A percentile compares a stretch with the other conserved stretches of the same genome.
phyloP scores from a whole-genome alignment of 345 rosid genomes.

The Pseudoturritis turrita region DNA sequence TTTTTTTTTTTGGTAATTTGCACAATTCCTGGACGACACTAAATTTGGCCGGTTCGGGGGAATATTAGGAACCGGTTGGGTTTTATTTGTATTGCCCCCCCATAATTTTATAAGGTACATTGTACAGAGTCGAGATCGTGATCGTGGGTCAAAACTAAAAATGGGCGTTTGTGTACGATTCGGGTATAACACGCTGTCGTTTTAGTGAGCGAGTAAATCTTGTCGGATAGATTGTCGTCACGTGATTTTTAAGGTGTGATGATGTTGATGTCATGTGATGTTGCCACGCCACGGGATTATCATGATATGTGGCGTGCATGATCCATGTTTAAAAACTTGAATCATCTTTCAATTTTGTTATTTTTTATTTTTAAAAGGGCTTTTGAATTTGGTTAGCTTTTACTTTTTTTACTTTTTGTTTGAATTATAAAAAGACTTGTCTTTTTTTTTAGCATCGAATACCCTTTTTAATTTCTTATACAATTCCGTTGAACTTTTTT shows the following conservation, averaged over 20 bases:
- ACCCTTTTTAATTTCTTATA: background rate
- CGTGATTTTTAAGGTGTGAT: conserved; percentile 15
- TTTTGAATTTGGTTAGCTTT: background rate
- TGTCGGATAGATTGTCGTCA: conserved; percentile 31
- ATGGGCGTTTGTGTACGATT: background rate
- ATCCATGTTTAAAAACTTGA: conserved; percentile 1
- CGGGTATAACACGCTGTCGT: background rate
- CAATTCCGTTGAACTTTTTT: no score
- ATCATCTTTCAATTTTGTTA: background rate
- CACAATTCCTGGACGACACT: no score
- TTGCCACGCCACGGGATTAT: conserved; percentile 15
- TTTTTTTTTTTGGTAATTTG: background rate
- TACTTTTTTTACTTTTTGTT: conserved; percentile 2
- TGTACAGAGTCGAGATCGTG: no score
- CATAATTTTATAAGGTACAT: no score
- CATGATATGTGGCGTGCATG: conserved; percentile 15
- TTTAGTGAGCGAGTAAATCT: background rate
- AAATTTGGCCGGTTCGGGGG: background rate
- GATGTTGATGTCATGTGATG: conserved; percentile 18
- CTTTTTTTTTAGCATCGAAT: conserved; percentile 3
- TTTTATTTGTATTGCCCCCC: no score
- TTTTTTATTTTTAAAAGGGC: background rate
- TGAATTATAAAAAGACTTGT: background rate
- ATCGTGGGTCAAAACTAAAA: conserved; percentile 3
- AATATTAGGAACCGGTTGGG: background rate